A percentile compares a stretch with the other conserved stretches of the same genome.
Conservation (phyloP, 345 rosid species). For the Brassica cretica region DNA sequence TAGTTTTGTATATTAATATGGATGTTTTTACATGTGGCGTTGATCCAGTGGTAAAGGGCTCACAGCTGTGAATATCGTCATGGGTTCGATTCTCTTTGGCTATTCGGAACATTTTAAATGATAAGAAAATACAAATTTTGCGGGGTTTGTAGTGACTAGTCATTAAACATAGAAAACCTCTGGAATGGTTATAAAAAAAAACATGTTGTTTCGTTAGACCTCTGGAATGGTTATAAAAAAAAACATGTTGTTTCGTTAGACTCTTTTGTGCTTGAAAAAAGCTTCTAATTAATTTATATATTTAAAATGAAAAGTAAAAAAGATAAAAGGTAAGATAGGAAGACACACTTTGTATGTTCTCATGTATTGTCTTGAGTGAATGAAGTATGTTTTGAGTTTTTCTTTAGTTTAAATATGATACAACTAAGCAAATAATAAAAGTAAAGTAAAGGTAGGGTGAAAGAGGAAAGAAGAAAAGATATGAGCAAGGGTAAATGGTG, state of each 20-base stretch:
- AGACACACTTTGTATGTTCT: constrained; percentile 1
- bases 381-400: neutral
- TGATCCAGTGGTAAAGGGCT: too few relatives aligned
- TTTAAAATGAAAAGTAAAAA: neutral
- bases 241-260: constrained; percentile 7
- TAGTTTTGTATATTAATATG: neutral
- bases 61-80: too few relatives aligned
- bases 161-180: too few relatives aligned
- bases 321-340: neutral
- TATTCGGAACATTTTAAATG: too few relatives aligned
- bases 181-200: too few relatives aligned
- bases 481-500: constrained; percentile 13
- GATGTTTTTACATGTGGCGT: constrained; percentile 8
- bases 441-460: constrained; percentile 11
- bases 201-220: too few relatives aligned
- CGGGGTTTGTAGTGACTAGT: too few relatives aligned
- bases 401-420: neutral
- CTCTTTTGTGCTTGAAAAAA: neutral
- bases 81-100: too few relatives aligned
- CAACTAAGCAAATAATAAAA: neutral
- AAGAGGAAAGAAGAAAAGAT: constrained; percentile 37
- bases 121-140: too few relatives aligned
- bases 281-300: neutral
- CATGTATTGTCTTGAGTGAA: neutral
- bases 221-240: too few relatives aligned